Conservation (phyloP, 768 basidiomycete species). For the Tulasnella sp. region DNA sequence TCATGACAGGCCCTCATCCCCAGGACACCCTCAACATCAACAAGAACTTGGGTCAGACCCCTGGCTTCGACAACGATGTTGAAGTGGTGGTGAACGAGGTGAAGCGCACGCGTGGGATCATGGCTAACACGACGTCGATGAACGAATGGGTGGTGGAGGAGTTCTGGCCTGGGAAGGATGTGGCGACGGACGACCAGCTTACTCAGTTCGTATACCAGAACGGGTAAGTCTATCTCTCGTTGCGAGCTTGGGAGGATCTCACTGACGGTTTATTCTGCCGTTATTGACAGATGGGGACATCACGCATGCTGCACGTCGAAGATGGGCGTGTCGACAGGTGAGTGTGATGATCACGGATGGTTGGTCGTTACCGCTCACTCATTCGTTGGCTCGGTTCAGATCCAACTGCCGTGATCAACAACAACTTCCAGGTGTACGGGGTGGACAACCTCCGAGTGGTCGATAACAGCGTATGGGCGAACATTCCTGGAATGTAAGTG, state of each 20-base stretch:
- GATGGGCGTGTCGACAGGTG: background rate
- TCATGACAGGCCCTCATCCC: background rate
- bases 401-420: slow-evolving; percentile 14
- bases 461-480: slow-evolving; percentile 13
- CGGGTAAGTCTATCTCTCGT: background rate
- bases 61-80: background rate
- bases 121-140: slow-evolving; percentile 1
- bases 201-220: background rate
- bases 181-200: background rate
- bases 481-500: slow-evolving; percentile 7
- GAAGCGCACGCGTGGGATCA: background rate
- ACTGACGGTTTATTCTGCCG: background rate
- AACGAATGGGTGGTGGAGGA: background rate
- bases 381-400: background rate
- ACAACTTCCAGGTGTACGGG: slow-evolving; percentile 15
- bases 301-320: slow-evolving; percentile 9
- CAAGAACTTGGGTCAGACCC: slow-evolving; percentile 1
- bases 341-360: background rate
- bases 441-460: slow-evolving; percentile 14
- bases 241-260: background rate
- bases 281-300: slow-evolving; percentile 1
- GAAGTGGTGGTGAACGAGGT: background rate
- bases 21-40: slow-evolving; percentile 10
- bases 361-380: background rate
- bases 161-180: background rate